Evolutionary conservation across 2,329 filamentous ascomycete genomes (phyloP).

Genomic region (Ceratocystis diversiconidia): DNA sequence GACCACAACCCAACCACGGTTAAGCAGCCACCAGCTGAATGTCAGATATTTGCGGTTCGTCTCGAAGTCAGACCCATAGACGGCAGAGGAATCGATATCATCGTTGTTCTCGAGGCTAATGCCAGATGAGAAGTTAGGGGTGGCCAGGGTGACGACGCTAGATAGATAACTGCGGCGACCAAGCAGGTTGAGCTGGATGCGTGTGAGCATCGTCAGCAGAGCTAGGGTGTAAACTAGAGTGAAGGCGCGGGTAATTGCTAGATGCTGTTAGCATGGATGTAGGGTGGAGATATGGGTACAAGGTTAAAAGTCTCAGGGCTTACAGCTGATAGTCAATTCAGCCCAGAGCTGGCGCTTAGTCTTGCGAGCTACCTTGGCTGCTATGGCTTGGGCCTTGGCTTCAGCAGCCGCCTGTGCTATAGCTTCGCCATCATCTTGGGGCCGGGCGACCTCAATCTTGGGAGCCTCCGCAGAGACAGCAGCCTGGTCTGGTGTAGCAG

Average conservation of each 20-base stretch:
- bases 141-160: constrained; percentile 81
- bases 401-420: constrained; percentile 11
- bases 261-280: constrained; percentile 16
- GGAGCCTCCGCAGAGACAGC: neutral
- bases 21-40: constrained; percentile 95
- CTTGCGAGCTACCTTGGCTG: constrained; percentile 37
- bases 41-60: constrained; percentile 90
- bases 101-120: constrained; percentile 91
- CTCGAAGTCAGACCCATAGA: constrained; percentile 86
- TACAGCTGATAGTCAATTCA: constrained; percentile 90
- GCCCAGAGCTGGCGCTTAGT: constrained; percentile 94
- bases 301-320: constrained; percentile 25
- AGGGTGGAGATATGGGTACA: neutral
- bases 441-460: constrained; percentile 20
- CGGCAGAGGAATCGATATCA: constrained; percentile 68
- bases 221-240: constrained; percentile 84
- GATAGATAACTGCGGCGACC: constrained; percentile 91
- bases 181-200: constrained; percentile 92
- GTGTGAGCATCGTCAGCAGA: constrained; percentile 78
- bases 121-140: constrained; percentile 54
- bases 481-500: neutral
- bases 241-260: constrained; percentile 80
- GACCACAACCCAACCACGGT: constrained; percentile 74
- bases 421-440: constrained; percentile 28
- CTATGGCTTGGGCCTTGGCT: constrained; percentile 12